A percentile compares a stretch with the other conserved stretches of the same genome.
These are phyloP conservation scores for Quercus aquifolioides DNA, from an alignment of 306 rosid species.

Conservation along the genomic window DNA sequence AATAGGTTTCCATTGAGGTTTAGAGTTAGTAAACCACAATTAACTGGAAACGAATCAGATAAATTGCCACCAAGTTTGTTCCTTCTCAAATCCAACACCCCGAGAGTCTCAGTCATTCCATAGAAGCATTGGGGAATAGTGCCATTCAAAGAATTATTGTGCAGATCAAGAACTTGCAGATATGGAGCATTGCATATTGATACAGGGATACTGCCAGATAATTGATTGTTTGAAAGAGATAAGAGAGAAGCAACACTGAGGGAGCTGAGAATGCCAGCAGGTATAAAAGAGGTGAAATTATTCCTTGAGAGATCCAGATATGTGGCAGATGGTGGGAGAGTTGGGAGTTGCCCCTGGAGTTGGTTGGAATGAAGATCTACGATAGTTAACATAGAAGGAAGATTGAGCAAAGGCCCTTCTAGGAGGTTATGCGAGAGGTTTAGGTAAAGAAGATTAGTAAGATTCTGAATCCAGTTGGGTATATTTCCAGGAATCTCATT, in stretches of 20 bases:
- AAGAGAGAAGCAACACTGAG: fast-evolving
- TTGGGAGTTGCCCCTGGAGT: conserved; percentile 26
- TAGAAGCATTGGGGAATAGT: conserved; percentile 33
- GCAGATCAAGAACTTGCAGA: conserved; percentile 4
- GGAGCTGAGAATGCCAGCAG: not conserved
- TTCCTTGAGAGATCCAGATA: conserved; percentile 39
- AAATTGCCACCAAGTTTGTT: not conserved
- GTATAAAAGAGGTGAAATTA: conserved; percentile 22
- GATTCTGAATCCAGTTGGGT: too few relatives aligned
- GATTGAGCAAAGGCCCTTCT: not conserved
- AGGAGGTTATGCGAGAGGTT: not conserved
- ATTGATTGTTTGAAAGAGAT: conserved; percentile 1
- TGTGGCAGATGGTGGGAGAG: fast-evolving
- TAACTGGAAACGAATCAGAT: conserved; percentile 2
- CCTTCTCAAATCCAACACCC: not conserved
- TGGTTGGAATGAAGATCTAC: conserved; percentile 44
- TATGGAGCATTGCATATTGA: not conserved
- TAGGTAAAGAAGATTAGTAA: fast-evolving
- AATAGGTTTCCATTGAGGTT: conserved; percentile 25
- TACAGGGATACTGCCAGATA: conserved; percentile 3
- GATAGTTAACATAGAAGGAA: fast-evolving
- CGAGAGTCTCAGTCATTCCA: not conserved
- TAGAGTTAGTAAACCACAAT: conserved; percentile 24
- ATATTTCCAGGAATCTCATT: not conserved
- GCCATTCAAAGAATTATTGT: conserved; percentile 5